Evolutionary conservation across 768 basidiomycete genomes (phyloP).

Genomic region (Leccinum sublutescens): DNA sequence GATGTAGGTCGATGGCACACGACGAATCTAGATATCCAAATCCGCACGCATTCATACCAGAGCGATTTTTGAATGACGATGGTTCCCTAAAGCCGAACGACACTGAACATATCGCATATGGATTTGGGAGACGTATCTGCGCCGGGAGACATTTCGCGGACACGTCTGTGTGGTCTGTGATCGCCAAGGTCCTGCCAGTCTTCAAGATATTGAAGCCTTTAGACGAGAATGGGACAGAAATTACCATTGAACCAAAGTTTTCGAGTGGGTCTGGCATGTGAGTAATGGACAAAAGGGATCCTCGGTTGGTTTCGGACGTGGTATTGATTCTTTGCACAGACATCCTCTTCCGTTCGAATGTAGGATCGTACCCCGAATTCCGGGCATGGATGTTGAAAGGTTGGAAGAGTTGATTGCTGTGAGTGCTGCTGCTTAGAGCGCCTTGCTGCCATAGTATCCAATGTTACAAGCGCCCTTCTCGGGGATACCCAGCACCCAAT

Average conservation of each 20-base stretch:
- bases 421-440: background rate
- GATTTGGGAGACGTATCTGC: background rate
- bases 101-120: background rate
- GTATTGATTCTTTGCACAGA: background rate
- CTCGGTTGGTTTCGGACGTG: background rate
- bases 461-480: background rate
- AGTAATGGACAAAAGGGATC: background rate
- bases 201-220: background rate
- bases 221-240: background rate
- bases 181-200: background rate
- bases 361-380: background rate
- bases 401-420: background rate
- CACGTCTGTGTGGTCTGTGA: background rate
- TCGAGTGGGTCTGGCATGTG: background rate
- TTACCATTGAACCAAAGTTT: background rate
- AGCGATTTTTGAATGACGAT: background rate
- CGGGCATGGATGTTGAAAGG: background rate
- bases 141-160: background rate
- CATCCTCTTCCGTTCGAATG: background rate
- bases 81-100: background rate
- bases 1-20: constrained; percentile 1
- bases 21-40: background rate
- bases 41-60: background rate
- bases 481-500: background rate
- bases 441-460: background rate